phyloP scores from a whole-genome alignment of 495 filamentous ascomycete genomes.

The Penicillium bovifimosum region DNA sequence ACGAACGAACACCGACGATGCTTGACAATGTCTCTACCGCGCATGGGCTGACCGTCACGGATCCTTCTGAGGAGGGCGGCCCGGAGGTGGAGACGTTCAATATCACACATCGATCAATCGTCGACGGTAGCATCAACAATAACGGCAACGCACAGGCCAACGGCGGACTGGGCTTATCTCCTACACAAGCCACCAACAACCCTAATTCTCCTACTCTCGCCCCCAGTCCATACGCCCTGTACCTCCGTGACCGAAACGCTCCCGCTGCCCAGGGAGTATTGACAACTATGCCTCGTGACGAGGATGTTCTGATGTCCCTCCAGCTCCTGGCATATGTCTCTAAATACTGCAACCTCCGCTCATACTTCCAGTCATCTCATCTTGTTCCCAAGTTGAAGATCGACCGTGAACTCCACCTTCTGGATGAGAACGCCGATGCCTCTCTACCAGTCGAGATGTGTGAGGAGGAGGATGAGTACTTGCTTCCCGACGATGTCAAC shows the following conservation, averaged over 20 bases:
- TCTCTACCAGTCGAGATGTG: conserved; percentile 42
- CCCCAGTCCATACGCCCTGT: conserved; percentile 65
- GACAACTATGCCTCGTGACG: conserved; percentile 87
- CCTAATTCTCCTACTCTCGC: conserved; percentile 67
- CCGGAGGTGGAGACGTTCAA: conserved; percentile 89
- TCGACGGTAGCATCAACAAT: conserved; percentile 85
- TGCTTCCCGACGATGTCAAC: conserved; percentile 89
- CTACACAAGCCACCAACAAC: conserved; percentile 63
- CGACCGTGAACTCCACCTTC: conserved; percentile 69
- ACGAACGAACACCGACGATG: conserved; percentile 60
- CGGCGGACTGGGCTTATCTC: conserved; percentile 67
- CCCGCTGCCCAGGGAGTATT: conserved; percentile 62
- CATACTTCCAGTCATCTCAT: conserved; percentile 93
- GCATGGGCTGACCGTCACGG: conserved; percentile 67
- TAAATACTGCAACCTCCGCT: conserved; percentile 93
- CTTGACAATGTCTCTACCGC: conserved; percentile 70
- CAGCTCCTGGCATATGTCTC: conserved; percentile 96
- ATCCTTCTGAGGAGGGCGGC: conserved; percentile 62
- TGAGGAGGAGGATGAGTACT: conserved; percentile 81
- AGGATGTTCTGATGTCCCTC: conserved; percentile 97
- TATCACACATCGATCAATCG: conserved; percentile 82
- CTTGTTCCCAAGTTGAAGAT: conserved; percentile 90
- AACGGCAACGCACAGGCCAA: conserved; percentile 50
- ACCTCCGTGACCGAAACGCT: conserved; percentile 65
- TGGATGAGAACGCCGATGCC: conserved; percentile 59